These are phyloP conservation scores for Malassezia cuniculi DNA, from an alignment of 1,284 basidiomycete species.

Conservation along the genomic window DNA sequence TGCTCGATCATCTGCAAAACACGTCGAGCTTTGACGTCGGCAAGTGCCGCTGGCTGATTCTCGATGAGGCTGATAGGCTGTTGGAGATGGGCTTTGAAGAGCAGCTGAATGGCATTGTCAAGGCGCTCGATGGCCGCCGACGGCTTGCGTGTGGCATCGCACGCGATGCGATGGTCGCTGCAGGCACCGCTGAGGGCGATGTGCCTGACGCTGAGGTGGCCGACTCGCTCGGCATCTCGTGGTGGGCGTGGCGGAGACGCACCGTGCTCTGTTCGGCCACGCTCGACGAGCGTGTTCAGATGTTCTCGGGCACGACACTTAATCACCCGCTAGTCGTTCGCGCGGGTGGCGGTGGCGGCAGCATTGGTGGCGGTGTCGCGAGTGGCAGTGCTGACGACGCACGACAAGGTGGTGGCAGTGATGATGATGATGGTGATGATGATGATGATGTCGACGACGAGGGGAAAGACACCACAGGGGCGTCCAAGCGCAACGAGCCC, in stretches of 20 bases:
- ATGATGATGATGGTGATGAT: conserved; percentile 1
- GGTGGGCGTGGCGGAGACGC: conserved; percentile 52
- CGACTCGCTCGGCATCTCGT: conserved; percentile 31
- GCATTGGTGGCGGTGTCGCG: no score
- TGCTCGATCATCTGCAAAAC: conserved; percentile 64
- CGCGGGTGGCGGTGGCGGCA: conserved; percentile 22
- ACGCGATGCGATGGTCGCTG: conserved; percentile 49
- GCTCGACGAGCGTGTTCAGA: conserved; percentile 84
- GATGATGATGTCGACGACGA: background rate
- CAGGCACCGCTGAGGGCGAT: conserved; percentile 10
- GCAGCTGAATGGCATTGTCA: conserved; percentile 60
- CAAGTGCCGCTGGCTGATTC: conserved; percentile 85
- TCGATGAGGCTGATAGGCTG: conserved; percentile 88
- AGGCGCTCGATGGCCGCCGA: conserved; percentile 34
- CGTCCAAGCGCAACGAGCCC: conserved; percentile 48
- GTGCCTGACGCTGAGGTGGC: conserved; percentile 18
- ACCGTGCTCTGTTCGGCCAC: conserved; percentile 94
- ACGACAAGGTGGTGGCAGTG: conserved; percentile 11
- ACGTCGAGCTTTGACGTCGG: conserved; percentile 80
- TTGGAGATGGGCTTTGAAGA: conserved; percentile 54
- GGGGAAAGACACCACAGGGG: background rate
- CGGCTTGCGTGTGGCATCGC: conserved; percentile 48
- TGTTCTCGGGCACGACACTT: conserved; percentile 71
- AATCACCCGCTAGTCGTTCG: conserved; percentile 49
- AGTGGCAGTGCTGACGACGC: conserved; percentile 1